Evolutionary conservation across 1,139 yeast species (phyloP).

Genomic region (Taphrina pruni): DNA sequence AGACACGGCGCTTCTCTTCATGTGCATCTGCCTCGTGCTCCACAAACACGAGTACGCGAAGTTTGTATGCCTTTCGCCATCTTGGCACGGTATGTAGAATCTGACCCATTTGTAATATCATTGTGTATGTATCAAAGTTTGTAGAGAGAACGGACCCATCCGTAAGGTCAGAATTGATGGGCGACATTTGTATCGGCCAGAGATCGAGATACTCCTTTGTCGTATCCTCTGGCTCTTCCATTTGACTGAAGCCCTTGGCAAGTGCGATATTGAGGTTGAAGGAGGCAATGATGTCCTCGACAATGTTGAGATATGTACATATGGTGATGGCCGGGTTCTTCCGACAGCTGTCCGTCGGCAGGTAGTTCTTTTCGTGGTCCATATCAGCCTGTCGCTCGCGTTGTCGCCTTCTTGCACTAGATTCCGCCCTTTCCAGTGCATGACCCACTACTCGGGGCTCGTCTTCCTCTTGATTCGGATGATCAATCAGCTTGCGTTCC

Average conservation of each 20-base stretch:
- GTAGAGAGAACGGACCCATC: constrained; percentile 59
- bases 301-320: constrained; percentile 86
- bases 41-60: constrained; percentile 88
- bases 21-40: constrained; percentile 72
- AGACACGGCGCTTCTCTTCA: constrained; percentile 70
- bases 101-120: constrained; percentile 90
- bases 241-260: constrained; percentile 77
- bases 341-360: constrained; percentile 84
- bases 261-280: constrained; percentile 92
- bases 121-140: constrained; percentile 67
- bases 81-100: constrained; percentile 89
- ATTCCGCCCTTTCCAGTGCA: constrained; percentile 26
- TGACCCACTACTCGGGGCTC: constrained; percentile 13
- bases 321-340: constrained; percentile 72
- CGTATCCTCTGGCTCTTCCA: constrained; percentile 61
- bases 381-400: constrained; percentile 30
- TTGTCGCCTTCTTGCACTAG: constrained; percentile 21
- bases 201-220: constrained; percentile 68
- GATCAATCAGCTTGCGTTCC: constrained; percentile 12
- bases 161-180: constrained; percentile 67
- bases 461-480: constrained; percentile 14
- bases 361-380: constrained; percentile 44
- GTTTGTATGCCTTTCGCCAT: constrained; percentile 76
- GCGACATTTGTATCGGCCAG: constrained; percentile 96
- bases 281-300: constrained; percentile 82